These are phyloP conservation scores for Panellus pusillus DNA, from an alignment of 768 basidiomycete genomes.

Conservation along the genomic window DNA sequence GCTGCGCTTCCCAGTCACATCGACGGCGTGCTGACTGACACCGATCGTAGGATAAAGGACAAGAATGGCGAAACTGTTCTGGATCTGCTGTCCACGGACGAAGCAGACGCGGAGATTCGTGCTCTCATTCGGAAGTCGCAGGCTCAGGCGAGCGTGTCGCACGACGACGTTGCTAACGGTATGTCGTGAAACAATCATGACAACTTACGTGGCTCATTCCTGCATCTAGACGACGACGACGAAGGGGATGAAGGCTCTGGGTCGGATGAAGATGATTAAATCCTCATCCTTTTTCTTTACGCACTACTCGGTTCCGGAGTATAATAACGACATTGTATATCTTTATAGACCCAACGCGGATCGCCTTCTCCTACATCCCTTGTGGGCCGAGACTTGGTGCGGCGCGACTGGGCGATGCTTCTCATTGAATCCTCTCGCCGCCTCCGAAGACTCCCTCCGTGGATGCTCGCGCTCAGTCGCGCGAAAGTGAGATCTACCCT, in stretches of 20 bases:
- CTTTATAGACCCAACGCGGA: neutral
- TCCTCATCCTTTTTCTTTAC: neutral
- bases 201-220: neutral
- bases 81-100: constrained; percentile 56
- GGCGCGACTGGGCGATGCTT: no score
- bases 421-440: no score
- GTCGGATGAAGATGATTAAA: constrained; percentile 33
- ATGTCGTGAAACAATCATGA: constrained; percentile 16
- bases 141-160: constrained; percentile 49
- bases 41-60: constrained; percentile 60
- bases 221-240: constrained; percentile 15
- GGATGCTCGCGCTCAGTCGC: no score
- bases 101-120: constrained; percentile 50
- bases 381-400: no score
- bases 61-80: constrained; percentile 59
- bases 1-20: constrained; percentile 8
- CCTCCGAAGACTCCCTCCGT: no score
- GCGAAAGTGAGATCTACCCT: no score
- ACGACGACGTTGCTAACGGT: constrained; percentile 70
- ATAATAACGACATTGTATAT: neutral
- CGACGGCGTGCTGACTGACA: neutral
- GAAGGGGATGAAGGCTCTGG: constrained; percentile 32
- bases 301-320: constrained; percentile 4
- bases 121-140: constrained; percentile 54
- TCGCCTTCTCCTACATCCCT: neutral